Conservation (phyloP, 176 grass and related monocot genomes). For the Juncus inflexus region DNA sequence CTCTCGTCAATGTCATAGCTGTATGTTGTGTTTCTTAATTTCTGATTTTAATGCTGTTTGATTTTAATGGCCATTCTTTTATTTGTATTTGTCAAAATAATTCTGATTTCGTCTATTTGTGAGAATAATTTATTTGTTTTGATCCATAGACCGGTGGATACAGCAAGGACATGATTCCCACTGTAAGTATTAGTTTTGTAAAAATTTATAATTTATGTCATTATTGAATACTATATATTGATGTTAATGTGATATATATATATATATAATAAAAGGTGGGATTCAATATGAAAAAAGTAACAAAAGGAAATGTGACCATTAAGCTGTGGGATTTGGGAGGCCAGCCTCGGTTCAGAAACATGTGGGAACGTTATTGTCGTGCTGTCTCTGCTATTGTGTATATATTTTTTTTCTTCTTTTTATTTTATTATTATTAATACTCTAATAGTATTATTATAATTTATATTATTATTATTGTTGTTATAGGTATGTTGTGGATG, state of each 20-base stretch:
- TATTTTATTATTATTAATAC: too few relatives aligned
- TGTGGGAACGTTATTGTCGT: conserved; percentile 99
- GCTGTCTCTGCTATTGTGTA: conserved; percentile 98
- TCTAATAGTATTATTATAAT: too few relatives aligned
- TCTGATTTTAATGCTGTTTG: background rate
- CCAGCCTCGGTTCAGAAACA: conserved; percentile 92
- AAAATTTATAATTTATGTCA: background rate
- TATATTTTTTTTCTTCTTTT: conserved; percentile 18
- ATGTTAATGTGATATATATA: conserved; percentile 5
- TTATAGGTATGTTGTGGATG: conserved; percentile 91
- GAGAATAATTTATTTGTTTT: background rate
- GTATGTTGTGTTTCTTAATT: conserved; percentile 40
- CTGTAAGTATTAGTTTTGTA: conserved; percentile 34
- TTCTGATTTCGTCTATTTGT: conserved; percentile 10
- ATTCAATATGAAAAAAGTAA: conserved; percentile 99
- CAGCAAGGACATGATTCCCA: conserved; percentile 99
- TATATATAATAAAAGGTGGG: conserved; percentile 32
- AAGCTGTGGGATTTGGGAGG: conserved; percentile 99
- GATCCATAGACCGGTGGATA: conserved; percentile 81
- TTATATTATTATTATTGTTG: too few relatives aligned
- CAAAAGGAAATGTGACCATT: conserved; percentile 98
- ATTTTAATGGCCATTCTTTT: too few relatives aligned
- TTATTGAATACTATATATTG: background rate
- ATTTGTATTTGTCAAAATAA: background rate
- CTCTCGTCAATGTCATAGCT: conserved; percentile 90